Evolutionary conservation across 768 basidiomycete genomes (phyloP), one percentile per base, ranked within the genome.

Genomic region (Neoboletus brunneissimus): DNA sequence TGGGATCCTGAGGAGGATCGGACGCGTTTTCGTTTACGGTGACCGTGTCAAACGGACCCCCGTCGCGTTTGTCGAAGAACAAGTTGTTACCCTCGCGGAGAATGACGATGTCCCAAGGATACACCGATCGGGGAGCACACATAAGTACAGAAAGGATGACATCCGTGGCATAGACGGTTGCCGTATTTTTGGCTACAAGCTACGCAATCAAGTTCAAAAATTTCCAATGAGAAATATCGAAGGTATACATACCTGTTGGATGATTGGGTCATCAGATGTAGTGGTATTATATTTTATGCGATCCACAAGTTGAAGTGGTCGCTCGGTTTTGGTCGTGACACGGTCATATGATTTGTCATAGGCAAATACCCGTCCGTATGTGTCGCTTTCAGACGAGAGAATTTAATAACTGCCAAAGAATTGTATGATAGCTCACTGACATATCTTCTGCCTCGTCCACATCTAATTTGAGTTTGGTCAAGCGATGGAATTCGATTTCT

Each of bases 41-140:
- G 55, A 98, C 88, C 37, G 89, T 95, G 73, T 99, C 94, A 66
- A 98, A 97, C 3, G 95, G 91, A 53, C 96, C 95, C 16, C 94
- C 95, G 70, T 94, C 92, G 56, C 97, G 90, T 76, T 98, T 98
- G 80, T 99, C 97, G 61, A 99, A 84, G 81, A 90, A 98, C 10
- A 99, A 76, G 68, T 87, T 91, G 77, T 94, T 87, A 41, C 94
- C 95, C 69, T 97, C 94, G 31, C 93, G 88, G 31, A 92, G 80
- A 64, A 98, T 89, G 59, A 99, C 90, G 51, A 99, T 94, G 68
- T 99, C 97, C 97, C 97, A 99, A 5, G 96, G 95, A 74, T 97
- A 94, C 56, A 95, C 93, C 13, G 94, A 94, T 63, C 97, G 82
- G 11, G 94, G 87, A 9, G 96, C 91, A 60, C 90, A 92, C 97